Base-by-base conservation (phyloP, 2,329 filamentous ascomycete species). In the Ramichloridium luteum region DNA sequence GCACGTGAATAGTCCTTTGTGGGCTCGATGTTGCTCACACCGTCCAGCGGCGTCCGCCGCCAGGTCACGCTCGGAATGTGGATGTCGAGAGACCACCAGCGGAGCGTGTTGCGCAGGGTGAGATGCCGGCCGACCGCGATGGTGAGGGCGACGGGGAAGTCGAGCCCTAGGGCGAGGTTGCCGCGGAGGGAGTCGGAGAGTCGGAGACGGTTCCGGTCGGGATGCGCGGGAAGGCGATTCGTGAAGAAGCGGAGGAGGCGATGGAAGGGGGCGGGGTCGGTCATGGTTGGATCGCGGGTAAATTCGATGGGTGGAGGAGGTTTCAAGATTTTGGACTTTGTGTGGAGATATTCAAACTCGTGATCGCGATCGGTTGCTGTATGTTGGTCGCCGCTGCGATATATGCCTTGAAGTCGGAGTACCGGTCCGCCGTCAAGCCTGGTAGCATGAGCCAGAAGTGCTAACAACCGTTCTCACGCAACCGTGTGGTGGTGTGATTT, bases 221-320 rank as follows among this genome's bases (percentile, higher is more conserved):
- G 46, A 8, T 23, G 8, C 29, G 38, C 15, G 0, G 44, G 35
- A 23, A 46, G 47, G 38, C 46, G 51, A 31, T 48, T 48, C 25
- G 51, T 49, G 44, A 54, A 57, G 46, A 49, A 57, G 38, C 47
- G 36, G 13, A 57, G 47, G n/a, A 57, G 49, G 38, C 51, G 51
- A 37, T 55, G 54, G 45, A 56, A 55, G 27, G 52, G 49, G 15
- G 48, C 39, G 25, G 37, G 32, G 25, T 34, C 33, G 16, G 34
- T 20, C n/a, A n/a, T n/a, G n/a, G n/a, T n/a, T n/a, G n/a, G n/a
- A n/a, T n/a, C n/a, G n/a, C n/a, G n/a, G n/a, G n/a, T n/a, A n/a
- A n/a, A n/a, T n/a, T n/a, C n/a, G n/a, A n/a, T n/a, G n/a, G n/a
- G n/a, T n/a, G n/a, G n/a, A n/a, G n/a, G n/a, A n/a, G n/a, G n/a